These are phyloP conservation scores for Usnea hakonensis DNA, from an alignment of 495 filamentous ascomycete genomes.

Conservation along the genomic window DNA sequence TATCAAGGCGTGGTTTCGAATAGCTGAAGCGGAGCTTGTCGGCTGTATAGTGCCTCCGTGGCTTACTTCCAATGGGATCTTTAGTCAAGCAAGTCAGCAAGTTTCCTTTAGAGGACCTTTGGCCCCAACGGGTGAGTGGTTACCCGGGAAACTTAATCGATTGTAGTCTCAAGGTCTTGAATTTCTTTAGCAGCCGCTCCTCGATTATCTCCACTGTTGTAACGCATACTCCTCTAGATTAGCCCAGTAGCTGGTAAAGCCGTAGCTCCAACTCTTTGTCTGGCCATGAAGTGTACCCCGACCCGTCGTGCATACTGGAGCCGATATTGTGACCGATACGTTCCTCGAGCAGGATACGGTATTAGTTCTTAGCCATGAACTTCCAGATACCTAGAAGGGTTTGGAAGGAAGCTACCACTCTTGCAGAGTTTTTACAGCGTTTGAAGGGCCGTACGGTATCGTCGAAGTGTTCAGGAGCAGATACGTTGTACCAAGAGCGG, in stretches of 20 bases:
- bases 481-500: not conserved
- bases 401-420: not conserved
- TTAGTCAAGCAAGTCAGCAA: too few species aligned
- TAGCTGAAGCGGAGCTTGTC: too few species aligned
- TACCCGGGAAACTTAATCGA: too few species aligned
- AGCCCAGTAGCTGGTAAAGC: not conserved
- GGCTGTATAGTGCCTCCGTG: too few species aligned
- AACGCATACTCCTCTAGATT: not conserved
- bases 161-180: not conserved
- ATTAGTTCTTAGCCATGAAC: not conserved
- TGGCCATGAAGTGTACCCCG: not conserved
- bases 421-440: not conserved
- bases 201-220: not conserved
- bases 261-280: not conserved
- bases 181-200: not conserved
- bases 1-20: too few species aligned
- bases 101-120: too few species aligned
- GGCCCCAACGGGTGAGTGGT: too few species aligned
- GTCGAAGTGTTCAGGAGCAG: not conserved
- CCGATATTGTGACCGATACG: not conserved
- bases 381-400: not conserved
- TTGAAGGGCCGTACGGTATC: not conserved
- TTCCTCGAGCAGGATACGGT: conserved; percentile 1
- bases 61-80: too few species aligned
- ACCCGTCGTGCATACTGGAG: not conserved